These are phyloP conservation scores for Fusarium redolens DNA, from an alignment of 2,329 filamentous ascomycete genomes.

Conservation along the genomic window DNA sequence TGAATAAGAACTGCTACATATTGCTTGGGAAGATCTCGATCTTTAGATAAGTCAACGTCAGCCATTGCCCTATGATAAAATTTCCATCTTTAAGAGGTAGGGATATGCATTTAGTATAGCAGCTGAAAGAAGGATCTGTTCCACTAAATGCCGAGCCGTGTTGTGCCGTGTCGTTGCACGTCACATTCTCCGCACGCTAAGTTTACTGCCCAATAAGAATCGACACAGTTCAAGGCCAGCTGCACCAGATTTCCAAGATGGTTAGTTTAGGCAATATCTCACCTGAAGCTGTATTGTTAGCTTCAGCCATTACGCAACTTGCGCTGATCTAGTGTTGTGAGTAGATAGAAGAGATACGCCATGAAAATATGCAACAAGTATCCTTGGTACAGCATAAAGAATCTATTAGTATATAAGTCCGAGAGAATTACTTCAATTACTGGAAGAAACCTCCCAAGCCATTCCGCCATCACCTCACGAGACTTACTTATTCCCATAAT, in stretches of 20 bases:
- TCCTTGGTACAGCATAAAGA: too few relatives aligned
- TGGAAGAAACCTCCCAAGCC: neutral
- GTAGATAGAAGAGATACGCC: too few relatives aligned
- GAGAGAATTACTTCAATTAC: neutral
- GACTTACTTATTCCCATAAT: rapidly evolving
- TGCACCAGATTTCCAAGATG: neutral
- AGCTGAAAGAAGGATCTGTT: neutral
- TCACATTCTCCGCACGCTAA: neutral
- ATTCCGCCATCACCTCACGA: neutral
- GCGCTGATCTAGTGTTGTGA: neutral
- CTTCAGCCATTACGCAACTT: neutral
- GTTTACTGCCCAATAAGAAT: neutral
- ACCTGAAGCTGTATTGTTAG: neutral
- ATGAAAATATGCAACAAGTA: too few relatives aligned
- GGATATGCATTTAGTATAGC: neutral
- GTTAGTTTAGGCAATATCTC: neutral
- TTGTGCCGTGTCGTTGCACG: neutral
- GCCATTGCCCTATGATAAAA: neutral
- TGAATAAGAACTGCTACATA: too few relatives aligned
- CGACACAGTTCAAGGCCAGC: neutral
- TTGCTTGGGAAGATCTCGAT: neutral
- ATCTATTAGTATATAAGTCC: neutral
- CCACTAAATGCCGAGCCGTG: neutral
- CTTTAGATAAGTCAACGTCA: too few relatives aligned
- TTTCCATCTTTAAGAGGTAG: neutral